Base-by-base conservation (phyloP, 2,329 filamentous ascomycete genomes). In the Diaporthe velutina region DNA sequence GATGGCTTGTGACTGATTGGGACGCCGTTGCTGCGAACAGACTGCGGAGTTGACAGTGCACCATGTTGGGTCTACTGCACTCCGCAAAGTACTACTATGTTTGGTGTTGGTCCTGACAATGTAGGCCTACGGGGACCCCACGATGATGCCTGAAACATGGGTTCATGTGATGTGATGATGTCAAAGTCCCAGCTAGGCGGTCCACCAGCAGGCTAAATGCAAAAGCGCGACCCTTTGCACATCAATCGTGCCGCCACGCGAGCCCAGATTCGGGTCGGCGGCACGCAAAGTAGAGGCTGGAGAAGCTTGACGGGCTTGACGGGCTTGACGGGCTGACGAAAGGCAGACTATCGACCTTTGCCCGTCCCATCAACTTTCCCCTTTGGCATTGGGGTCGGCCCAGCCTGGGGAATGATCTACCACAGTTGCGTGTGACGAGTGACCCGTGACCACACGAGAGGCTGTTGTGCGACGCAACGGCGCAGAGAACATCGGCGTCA, bases 91-190 rank as follows among this genome's bases (percentile, higher is more conserved):
- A 54, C 30, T 68, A 54, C 30, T 68, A 13, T 25, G n/a, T 28
- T 35, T 2, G 48, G 30, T 25, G 19, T 48, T 54, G 64, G n/a
- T 40, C 40, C 33, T 68, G 30, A 40, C 10, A 30, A 8, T 54
- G 52, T 28, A 54, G 40, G 40, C 30, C 38, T 25, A 19, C 38
- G 6, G 52, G 5, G 30, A 13, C 33, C 64, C 64, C 52, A 70
- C 52, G 54, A 52, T 70, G 61, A 70, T 68, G 71, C 61, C 67
- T 60, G 40, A 50, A 55, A 45, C 50, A 48, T 57, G 48, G 28
- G 54, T 61, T 70, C 71, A 70, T 52, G 64, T 70, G 70, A 48
- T 35, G 28, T 64, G 25, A 42, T 48, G 54, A 73, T 75, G 70
- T 60, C 30, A 55, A 45, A 55, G 40, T 57, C 33, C 57, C 55